Evolutionary conservation across 2,329 filamentous ascomycete genomes (phyloP), one percentile per base, ranked within the genome.

Genomic region (Didymella glomerata): DNA sequence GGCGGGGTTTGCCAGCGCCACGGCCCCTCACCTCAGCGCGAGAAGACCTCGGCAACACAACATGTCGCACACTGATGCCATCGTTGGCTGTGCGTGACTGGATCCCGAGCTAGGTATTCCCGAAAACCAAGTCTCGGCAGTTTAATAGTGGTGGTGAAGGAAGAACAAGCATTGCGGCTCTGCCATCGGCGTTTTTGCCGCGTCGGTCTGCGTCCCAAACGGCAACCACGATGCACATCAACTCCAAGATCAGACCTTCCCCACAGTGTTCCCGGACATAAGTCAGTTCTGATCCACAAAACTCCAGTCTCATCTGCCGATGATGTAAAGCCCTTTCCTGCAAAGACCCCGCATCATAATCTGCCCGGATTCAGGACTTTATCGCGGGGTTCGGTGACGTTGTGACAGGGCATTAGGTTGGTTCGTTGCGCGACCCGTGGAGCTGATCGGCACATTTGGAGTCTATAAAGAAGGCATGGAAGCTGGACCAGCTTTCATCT

Each of bases 401-500:
- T 32, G 25, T 20, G 36, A 32, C 20, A 18, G 18, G 25, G 16
- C n/a, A 27, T 18, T 48, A n/a, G n/a, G 24, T 30, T 30, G n/a
- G 34, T n/a, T 47, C 34, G n/a, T 14, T 40, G 36, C 36, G 36
- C 20, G 36, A 40, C 18, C 18, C 36, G 7, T 40, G 16, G 32
- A 9, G 45, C 7, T 27, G 52, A 54, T 48, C 52, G 52, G 18
- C 52, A 44, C n/a, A 38, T 14, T 20, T 25, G 36, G 14, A 14
- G 18, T 28, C n/a, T 38, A 50, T 46, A 47, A 42, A 47, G 32
- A 27, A 25, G 32, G 22, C n/a, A 52, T 52, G 48, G 54, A 44
- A 36, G 18, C 34, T 36, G 28, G 18, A 6, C 11, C 51, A 13
- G 34, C 47, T 22, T 18, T 54, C 2, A 24, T 68, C 24, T 66